Evolutionary conservation across 2,329 filamentous ascomycete genomes (phyloP).

Genomic region (Davidsoniella virescens): DNA sequence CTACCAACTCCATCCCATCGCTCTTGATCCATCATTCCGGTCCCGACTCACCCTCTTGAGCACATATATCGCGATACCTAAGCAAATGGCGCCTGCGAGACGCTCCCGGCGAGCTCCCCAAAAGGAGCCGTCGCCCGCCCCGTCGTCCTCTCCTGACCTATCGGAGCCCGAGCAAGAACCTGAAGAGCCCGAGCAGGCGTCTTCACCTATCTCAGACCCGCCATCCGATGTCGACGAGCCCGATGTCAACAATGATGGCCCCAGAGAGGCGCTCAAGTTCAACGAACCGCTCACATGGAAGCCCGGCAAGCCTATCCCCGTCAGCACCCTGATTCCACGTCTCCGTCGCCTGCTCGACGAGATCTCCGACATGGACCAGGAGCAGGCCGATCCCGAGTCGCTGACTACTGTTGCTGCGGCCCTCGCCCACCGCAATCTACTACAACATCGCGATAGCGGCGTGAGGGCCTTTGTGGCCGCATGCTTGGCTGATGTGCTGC

Average conservation of each 20-base stretch:
- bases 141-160: slow-evolving; percentile 10
- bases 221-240: slow-evolving; percentile 12
- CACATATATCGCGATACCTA: not conserved
- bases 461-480: slow-evolving; percentile 79
- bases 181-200: slow-evolving; percentile 9
- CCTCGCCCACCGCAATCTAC: slow-evolving; percentile 62
- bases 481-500: slow-evolving; percentile 84
- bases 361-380: slow-evolving; percentile 73
- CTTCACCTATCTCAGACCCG: slow-evolving; percentile 12
- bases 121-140: slow-evolving; percentile 8
- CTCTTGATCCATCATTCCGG: not conserved
- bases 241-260: slow-evolving; percentile 18
- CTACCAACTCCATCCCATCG: not conserved
- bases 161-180: slow-evolving; percentile 10
- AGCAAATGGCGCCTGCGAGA: slow-evolving; percentile 12
- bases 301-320: slow-evolving; percentile 75
- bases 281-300: slow-evolving; percentile 79
- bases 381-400: slow-evolving; percentile 69
- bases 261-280: slow-evolving; percentile 44
- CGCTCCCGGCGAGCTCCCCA: slow-evolving; percentile 11
- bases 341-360: slow-evolving; percentile 70
- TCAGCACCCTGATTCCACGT: slow-evolving; percentile 64
- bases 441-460: slow-evolving; percentile 84
- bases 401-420: slow-evolving; percentile 71
- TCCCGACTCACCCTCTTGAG: not conserved